Percentiles rank a stretch among this genome's conserved stretches.
Evolutionary conservation across 768 basidiomycete genomes (phyloP).

Genomic region (Bullera alba): DNA sequence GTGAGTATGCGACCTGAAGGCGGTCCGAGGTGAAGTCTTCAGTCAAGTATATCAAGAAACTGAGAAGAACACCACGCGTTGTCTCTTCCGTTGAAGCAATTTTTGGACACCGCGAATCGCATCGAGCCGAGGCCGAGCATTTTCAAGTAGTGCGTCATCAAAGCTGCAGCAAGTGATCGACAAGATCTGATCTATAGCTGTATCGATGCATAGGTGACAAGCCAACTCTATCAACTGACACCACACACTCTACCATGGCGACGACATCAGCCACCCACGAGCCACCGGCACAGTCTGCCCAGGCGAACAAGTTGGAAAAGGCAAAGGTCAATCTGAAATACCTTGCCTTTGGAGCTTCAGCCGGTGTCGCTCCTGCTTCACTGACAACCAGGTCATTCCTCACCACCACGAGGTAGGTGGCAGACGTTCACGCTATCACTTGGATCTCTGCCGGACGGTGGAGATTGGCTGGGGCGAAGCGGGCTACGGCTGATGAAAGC

Average conservation of each 20-base stretch:
- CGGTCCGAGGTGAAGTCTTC: background rate
- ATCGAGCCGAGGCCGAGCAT: no score
- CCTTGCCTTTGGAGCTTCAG: conserved; percentile 24
- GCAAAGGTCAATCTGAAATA: conserved; percentile 31
- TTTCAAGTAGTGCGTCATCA: no score
- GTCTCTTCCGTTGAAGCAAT: no score
- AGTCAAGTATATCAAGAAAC: no score
- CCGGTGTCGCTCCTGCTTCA: conserved; percentile 23
- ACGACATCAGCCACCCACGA: background rate
- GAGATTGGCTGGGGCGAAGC: background rate
- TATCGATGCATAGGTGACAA: no score
- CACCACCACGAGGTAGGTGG: conserved; percentile 30
- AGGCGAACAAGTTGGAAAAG: conserved; percentile 1
- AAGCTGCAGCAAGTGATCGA: no score
- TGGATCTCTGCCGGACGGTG: background rate
- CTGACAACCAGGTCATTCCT: conserved; percentile 22
- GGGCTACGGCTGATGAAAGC: no score
- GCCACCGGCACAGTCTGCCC: background rate
- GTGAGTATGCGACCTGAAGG: background rate
- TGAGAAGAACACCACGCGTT: no score
- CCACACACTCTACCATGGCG: no score
- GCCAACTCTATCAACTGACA: no score
- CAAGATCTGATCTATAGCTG: no score
- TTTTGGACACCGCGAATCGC: no score
- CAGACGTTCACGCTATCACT: background rate